Evolutionary conservation across 1,284 basidiomycete genomes (phyloP), one percentile per base, ranked within the genome.

Genomic region (Inonotus obliquus): DNA sequence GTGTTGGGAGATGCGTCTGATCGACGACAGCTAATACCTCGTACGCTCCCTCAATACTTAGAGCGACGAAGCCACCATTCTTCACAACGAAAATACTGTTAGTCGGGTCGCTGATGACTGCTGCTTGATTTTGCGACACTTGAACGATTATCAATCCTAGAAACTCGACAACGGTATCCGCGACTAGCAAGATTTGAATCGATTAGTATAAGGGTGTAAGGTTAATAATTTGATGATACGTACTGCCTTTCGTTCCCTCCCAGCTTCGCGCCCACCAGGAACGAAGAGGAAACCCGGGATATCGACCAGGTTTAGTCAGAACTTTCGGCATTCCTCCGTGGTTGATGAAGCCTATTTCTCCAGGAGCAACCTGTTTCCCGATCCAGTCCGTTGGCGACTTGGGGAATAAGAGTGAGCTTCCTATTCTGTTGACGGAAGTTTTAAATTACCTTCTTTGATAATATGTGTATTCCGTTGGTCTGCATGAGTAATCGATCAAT

Each of bases 181-280:
- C 90, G 54, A 91, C 87, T 88, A 47, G 14, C 11, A 21, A 10
- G 32, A 39, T 3, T 19, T 14, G 23, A 4, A 47, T 48, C n/a
- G 49, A 45, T 58, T 14, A 49, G 21, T 32, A 4, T n/a, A 23
- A 10, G 14, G 49, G 25, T 32, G 10, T 39, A 11, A 11, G 11
- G n/a, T 13, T 23, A 52, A n/a, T 14, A 17, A 10, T n/a, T 35
- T 13, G 2, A 53, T 9, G 38, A 21, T 3, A 77, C 86, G 67
- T 70, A 87, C 88, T 71, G 69, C 86, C 88, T 69, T 80, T 81
- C 3, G 82, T 86, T 25, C 88, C 89, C 61, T 72, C 68, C 81
- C 83, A 92, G 17, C 75, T 72, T 14, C 89, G 77, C 5, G 89
- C 89, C 87, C 89, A 92, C 89, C 90, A 91, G 66, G 91, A 91